Evolutionary conservation across 2,329 filamentous ascomycete species (phyloP).

Genomic region (Phyllosticta capitalensis): DNA sequence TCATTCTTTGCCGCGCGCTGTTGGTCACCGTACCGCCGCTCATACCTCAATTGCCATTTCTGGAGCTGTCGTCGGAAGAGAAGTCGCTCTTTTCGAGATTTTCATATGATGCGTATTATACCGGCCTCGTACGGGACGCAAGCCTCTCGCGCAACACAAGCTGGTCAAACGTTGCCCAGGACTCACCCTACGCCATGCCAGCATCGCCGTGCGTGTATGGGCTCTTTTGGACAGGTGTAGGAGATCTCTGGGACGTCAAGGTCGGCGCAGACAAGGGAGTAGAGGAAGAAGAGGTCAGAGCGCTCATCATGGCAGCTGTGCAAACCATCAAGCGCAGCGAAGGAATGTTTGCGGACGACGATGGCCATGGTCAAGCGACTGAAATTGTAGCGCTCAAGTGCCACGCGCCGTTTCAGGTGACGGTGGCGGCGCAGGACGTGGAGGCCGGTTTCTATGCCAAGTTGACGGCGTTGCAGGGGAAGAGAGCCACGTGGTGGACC

Average conservation of each 20-base stretch:
- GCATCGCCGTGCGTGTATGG: slow-evolving; percentile 23
- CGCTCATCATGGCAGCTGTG: not conserved
- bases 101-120: slow-evolving; percentile 31
- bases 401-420: slow-evolving; percentile 20
- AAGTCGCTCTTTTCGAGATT: slow-evolving; percentile 29
- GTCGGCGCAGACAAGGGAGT: slow-evolving; percentile 12
- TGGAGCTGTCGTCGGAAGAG: slow-evolving; percentile 30
- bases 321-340: not conserved
- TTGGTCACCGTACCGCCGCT: slow-evolving; percentile 36
- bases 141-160: slow-evolving; percentile 22
- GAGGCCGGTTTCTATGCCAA: slow-evolving; percentile 19
- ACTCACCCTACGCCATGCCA: slow-evolving; percentile 22
- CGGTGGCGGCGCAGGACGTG: slow-evolving; percentile 17
- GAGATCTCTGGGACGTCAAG: slow-evolving; percentile 14
- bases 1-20: slow-evolving; percentile 32
- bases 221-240: slow-evolving; percentile 14
- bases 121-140: slow-evolving; percentile 29
- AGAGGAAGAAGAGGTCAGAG: not conserved
- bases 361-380: not conserved
- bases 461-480: slow-evolving; percentile 19
- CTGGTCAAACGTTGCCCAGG: slow-evolving; percentile 20
- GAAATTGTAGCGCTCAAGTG: slow-evolving; percentile 14
- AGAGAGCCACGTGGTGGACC: slow-evolving; percentile 19
- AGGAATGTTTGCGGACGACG: not conserved
- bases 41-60: slow-evolving; percentile 20